Percentiles rank a stretch among this genome's conserved stretches.
These are phyloP conservation scores for Lanmaoa pseudosensibilis DNA, from an alignment of 768 basidiomycete genomes.

Conservation along the genomic window DNA sequence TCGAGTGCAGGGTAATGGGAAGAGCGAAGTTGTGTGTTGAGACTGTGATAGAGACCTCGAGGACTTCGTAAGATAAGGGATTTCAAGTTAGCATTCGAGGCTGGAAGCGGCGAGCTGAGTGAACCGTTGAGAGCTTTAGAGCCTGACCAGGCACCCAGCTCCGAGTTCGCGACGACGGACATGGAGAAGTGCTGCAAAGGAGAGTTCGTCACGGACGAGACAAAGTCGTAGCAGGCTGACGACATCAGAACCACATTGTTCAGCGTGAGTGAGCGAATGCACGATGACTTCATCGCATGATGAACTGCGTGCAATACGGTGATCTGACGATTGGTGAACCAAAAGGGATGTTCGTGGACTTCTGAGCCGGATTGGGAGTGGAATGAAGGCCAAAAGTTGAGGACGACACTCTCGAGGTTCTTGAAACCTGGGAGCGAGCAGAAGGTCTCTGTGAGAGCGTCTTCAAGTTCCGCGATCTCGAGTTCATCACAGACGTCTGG, in stretches of 20 bases:
- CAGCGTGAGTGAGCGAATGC: slow-evolving; percentile 23
- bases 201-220: slow-evolving; percentile 24
- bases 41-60: slow-evolving; percentile 32
- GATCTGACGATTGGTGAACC: slow-evolving; percentile 33
- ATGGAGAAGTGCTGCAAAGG: slow-evolving; percentile 32
- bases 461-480: slow-evolving; percentile 35
- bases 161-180: slow-evolving; percentile 33
- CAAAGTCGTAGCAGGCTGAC: slow-evolving; percentile 28
- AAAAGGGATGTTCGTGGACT: slow-evolving; percentile 29
- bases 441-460: slow-evolving; percentile 28
- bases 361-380: slow-evolving; percentile 22
- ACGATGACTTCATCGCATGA: slow-evolving; percentile 20
- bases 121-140: slow-evolving; percentile 31
- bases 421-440: slow-evolving; percentile 20
- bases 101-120: slow-evolving; percentile 26
- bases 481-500: slow-evolving; percentile 25
- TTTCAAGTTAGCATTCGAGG: slow-evolving; percentile 18
- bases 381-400: slow-evolving; percentile 36
- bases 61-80: slow-evolving; percentile 30
- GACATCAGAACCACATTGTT: slow-evolving; percentile 31
- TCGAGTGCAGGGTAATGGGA: slow-evolving; percentile 28
- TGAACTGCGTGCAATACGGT: slow-evolving; percentile 26
- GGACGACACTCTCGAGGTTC: slow-evolving; percentile 21
- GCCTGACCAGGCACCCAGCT: slow-evolving; percentile 31
- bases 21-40: slow-evolving; percentile 18